Percentiles rank a stretch among this genome's conserved stretches.
Conservation (phyloP, 73 alveolate genomes). For the Paramecium tetraurelia region DNA sequence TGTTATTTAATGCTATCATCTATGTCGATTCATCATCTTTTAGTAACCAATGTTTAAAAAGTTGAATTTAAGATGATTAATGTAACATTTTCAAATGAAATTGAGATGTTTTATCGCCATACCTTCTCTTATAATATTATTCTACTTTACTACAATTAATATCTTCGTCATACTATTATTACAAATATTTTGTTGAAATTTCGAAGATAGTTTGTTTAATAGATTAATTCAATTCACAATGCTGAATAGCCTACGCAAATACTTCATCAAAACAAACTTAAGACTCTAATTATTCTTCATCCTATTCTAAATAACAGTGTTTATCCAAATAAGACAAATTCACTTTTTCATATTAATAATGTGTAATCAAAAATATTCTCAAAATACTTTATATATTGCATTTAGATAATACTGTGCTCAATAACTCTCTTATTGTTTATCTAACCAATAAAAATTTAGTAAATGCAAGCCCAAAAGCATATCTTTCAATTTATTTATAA, state of each 20-base stretch:
- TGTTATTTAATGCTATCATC: background rate
- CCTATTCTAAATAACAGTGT: background rate
- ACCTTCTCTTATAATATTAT: conserved; percentile 11
- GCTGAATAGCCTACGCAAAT: background rate
- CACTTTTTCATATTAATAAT: background rate
- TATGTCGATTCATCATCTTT: conserved; percentile 30
- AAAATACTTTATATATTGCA: background rate
- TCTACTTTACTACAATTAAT: background rate
- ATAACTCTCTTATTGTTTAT: background rate
- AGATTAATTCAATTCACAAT: background rate
- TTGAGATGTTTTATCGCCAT: background rate
- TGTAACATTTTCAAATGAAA: conserved; percentile 6
- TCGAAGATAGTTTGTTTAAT: background rate
- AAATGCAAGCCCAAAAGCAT: conserved; percentile 38
- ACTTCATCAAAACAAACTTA: conserved; percentile 23
- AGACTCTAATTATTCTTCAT: background rate
- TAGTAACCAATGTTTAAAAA: background rate
- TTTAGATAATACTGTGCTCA: background rate
- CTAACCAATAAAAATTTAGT: conserved; percentile 1
- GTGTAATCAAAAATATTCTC: background rate
- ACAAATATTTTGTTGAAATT: background rate
- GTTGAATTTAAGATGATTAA: background rate
- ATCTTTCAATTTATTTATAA: background rate
- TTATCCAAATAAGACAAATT: background rate
- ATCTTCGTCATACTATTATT: background rate